Percentiles rank a stretch among this genome's conserved stretches.
Conservation (phyloP, 148 eudicot genomes). For the Camellia sinensis region DNA sequence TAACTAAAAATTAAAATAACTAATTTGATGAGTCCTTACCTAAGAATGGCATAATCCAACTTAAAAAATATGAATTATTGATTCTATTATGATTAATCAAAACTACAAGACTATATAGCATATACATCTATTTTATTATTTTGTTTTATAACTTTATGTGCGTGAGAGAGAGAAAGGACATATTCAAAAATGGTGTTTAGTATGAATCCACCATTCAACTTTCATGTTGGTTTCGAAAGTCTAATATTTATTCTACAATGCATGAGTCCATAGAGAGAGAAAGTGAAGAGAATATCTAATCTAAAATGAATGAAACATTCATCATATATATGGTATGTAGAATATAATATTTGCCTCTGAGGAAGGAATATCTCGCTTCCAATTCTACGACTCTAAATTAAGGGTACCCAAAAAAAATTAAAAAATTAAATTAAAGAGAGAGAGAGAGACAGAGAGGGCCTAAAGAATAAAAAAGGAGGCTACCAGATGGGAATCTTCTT, state of each 20-base stretch:
- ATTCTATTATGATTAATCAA: no score
- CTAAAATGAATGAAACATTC: constrained; percentile 34
- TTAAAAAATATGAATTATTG: no score
- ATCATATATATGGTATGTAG: constrained; percentile 11
- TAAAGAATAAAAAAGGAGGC: constrained; percentile 40
- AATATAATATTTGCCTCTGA: constrained; percentile 42
- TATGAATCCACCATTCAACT: constrained; percentile 58
- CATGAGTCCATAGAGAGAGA: constrained; percentile 25
- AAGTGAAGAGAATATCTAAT: constrained; percentile 49
- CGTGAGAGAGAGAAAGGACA: constrained; percentile 6
- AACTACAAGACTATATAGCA: no score
- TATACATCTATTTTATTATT: no score
- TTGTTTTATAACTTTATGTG: background rate
- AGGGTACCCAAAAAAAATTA: constrained; percentile 19
- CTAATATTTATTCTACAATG: constrained; percentile 34
- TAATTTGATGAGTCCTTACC: no score
- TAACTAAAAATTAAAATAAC: no score
- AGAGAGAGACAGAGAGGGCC: background rate
- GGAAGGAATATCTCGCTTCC: constrained; percentile 57
- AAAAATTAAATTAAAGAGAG: no score
- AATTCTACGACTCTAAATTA: constrained; percentile 56
- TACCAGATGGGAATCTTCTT: constrained; percentile 53
- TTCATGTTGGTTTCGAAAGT: constrained; percentile 37
- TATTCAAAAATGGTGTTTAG: constrained; percentile 34
- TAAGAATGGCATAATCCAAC: no score